Base-by-base conservation (phyloP, 768 basidiomycete species). In the Auriscalpium microsporum region DNA sequence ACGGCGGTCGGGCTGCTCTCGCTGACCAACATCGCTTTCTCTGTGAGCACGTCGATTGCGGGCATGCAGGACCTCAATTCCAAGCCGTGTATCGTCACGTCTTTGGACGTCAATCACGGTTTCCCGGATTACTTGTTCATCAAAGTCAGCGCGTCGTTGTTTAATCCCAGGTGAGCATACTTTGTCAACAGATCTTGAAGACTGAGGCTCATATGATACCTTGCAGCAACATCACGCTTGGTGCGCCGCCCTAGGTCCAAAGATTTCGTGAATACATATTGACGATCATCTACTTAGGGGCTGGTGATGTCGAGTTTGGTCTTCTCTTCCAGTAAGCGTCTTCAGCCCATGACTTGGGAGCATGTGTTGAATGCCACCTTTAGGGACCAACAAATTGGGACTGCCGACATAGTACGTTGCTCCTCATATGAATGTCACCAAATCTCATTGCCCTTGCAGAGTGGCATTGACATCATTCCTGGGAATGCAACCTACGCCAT, bases 61-160 rank as follows among this genome's bases (percentile, higher is more conserved):
- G 86, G 86, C 42, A 63, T 89, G 53, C 81, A 86, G 65, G 86
- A 84, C 33, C 73, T 89, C 54, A 71, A 76, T 57, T 70, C 80
- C 33, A 76, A 73, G 56, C 84, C 84, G 10, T 78, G 79, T 2
- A 73, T 72, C 3, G 77, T 88, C 13, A 72, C 71, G 42, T 72
- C 77, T 58, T 69, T 88, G 50, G 84, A 87, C 58, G 84, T 87
- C 33, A 79, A 77, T 42, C 84, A 81, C 52, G 86, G 86, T 8
- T 87, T 78, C 70, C 56, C 79, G 0, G 77, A 83, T 62, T 82
- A 75, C 65, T 72, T 89, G n/a, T 73, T 87, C 50, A 87, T 89
- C 69, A 85, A 76, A 62, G 79, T 80, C 11, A 71, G 78, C 45
- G 79, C 81, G 17, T 71, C 73, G 1, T 68, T 87, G 21, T 84